Base-by-base conservation (phyloP, 768 basidiomycete species). In the Tricholoma matsutake region DNA sequence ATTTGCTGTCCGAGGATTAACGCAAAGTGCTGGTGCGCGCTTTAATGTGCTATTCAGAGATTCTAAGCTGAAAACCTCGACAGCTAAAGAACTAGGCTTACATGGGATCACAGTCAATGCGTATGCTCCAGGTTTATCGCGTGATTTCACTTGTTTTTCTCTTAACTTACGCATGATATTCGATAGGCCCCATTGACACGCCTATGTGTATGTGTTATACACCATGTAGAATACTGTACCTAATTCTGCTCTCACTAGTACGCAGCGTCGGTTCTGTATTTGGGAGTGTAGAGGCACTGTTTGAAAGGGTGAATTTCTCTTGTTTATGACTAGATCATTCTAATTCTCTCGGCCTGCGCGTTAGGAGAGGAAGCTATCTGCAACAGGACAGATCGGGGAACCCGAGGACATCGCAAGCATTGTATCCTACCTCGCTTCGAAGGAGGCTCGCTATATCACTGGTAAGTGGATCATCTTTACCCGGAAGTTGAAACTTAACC, bases 401-500 rank as follows among this genome's bases (percentile, higher is more conserved):
- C 69, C 74, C 0, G 72, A 71, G n/a, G 72, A 78, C 14, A 60
- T 79, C 6, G 77, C 78, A 28, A 66, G 69, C 8, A 43, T 76
- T 16, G 77, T 79, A 1, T 76, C 75, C 0, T 78, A 73, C 56
- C 68, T 78, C 1, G 71, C 71, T 6, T 77, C 76, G 10, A 72
- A 73, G 59, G 73, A 76, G 32, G 69, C 75, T 0, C 64, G 64
- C 39, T 75, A 71, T 32, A 68, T 79, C 14, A 77, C 76, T 0
- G 77, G 77, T 69, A 34, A 41, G 67, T 45, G 6, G 25, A 10
- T 35, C n/a, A 37, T n/a, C 9, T 1, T 29, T 7, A 35, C 8
- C 6, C 14, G 22, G 4, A 22, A 5, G 22, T 13, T 25, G 14
- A 10, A 29, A 18, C 3, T 16, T 53, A 29, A 28, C 39, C 2